Evolutionary conservation across 148 eudicot genomes (phyloP).

Genomic region (Vaccinium myrtillus): DNA sequence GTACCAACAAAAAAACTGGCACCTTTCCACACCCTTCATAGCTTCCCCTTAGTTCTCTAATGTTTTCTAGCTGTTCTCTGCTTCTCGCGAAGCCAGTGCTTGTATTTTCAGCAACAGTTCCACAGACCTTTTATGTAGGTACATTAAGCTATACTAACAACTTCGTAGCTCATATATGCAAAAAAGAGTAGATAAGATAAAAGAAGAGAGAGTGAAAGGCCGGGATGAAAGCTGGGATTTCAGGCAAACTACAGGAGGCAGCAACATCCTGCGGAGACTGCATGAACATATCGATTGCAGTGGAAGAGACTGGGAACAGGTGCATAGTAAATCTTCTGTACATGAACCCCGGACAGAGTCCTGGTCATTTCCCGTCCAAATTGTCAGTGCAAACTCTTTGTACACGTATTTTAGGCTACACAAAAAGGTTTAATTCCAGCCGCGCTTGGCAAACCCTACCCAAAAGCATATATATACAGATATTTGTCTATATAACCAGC

Average conservation of each 20-base stretch:
- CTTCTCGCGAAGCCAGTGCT: no score
- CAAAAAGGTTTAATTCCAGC: background rate
- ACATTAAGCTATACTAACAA: background rate
- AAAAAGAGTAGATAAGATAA: background rate
- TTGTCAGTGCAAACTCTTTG: background rate
- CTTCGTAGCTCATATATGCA: background rate
- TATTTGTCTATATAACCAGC: no score
- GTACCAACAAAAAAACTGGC: background rate
- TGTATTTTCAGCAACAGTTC: background rate
- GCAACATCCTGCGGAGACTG: background rate
- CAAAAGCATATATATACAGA: background rate
- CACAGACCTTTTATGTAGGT: background rate
- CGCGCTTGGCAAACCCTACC: background rate
- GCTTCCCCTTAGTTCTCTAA: background rate
- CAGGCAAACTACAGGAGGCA: background rate
- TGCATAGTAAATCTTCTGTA: background rate
- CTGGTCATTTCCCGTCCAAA: background rate
- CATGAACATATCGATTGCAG: background rate
- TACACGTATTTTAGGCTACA: background rate
- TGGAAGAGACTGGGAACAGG: background rate
- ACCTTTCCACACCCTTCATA: background rate
- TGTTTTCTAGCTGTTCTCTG: no score
- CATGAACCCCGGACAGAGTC: background rate
- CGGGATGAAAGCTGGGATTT: background rate
- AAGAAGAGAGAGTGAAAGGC: background rate